A percentile compares a stretch with the other conserved stretches of the same genome.
These are phyloP conservation scores for Senecio squalidus DNA, from an alignment of 140 eudicot genomes.

Conservation along the genomic window DNA sequence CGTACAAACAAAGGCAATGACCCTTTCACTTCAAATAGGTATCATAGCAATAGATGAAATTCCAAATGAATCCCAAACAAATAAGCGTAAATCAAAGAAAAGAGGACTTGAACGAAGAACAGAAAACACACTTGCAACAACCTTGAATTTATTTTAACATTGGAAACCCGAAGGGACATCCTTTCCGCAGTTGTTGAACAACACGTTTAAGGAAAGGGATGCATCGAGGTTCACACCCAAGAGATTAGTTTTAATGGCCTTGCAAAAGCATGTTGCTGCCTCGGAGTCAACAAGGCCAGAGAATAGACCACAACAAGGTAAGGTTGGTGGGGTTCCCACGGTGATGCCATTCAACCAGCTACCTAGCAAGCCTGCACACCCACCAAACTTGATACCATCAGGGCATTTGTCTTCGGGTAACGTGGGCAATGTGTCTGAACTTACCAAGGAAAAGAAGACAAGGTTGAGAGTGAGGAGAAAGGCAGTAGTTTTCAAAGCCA, in stretches of 20 bases:
- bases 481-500: conserved; percentile 25
- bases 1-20: neutral
- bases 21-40: conserved; percentile 2
- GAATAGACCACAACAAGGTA: conserved; percentile 61
- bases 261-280: conserved; percentile 81
- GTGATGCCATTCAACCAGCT: conserved; percentile 19
- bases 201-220: conserved; percentile 42
- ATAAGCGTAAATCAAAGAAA: neutral
- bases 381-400: conserved; percentile 30
- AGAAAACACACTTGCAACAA: conserved; percentile 7
- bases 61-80: conserved; percentile 4
- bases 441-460: conserved; percentile 44
- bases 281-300: conserved; percentile 57
- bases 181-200: conserved; percentile 63
- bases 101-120: neutral
- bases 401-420: conserved; percentile 28
- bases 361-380: conserved; percentile 32
- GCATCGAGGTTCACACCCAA: conserved; percentile 53
- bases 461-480: conserved; percentile 46
- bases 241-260: conserved; percentile 52
- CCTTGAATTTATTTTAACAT: conserved; percentile 7
- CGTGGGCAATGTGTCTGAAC: conserved; percentile 30
- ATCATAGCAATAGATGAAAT: neutral
- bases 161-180: conserved; percentile 58
- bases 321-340: conserved; percentile 46